These are phyloP conservation scores for Fusarium ramigenum DNA, from an alignment of 2,329 filamentous ascomycete species.

Conservation along the genomic window DNA sequence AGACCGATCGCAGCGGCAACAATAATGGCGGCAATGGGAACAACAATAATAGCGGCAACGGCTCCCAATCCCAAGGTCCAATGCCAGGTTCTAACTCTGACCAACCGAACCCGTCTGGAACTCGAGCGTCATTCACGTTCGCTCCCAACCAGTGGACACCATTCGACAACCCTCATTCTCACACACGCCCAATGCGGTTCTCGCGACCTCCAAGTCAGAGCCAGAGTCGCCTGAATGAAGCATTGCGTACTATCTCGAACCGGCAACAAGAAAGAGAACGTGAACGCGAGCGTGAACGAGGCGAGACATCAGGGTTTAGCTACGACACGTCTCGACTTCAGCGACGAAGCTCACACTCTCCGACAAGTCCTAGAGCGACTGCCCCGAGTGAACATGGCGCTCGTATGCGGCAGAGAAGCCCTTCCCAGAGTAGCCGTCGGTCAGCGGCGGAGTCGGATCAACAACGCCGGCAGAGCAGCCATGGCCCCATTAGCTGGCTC, in stretches of 20 bases:
- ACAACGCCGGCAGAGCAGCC: constrained; percentile 43
- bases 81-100: constrained; percentile 14
- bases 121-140: not conserved
- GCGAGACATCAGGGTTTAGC: constrained; percentile 39
- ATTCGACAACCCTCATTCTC: not conserved
- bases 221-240: constrained; percentile 45
- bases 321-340: constrained; percentile 49
- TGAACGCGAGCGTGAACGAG: constrained; percentile 38
- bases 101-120: constrained; percentile 14
- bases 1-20: constrained; percentile 33
- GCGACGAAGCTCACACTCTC: constrained; percentile 52
- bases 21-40: constrained; percentile 7
- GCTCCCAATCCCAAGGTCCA: constrained; percentile 20
- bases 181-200: constrained; percentile 24
- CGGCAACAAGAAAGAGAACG: constrained; percentile 40
- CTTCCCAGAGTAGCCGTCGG: constrained; percentile 49
- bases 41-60: not conserved
- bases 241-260: constrained; percentile 44
- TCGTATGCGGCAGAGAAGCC: constrained; percentile 52
- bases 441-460: constrained; percentile 44
- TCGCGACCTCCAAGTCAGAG: constrained; percentile 43
- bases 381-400: constrained; percentile 44
- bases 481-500: constrained; percentile 56
- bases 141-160: constrained; percentile 1
- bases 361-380: constrained; percentile 48